phyloP scores from a whole-genome alignment of 805 yeast species.

The Cyberlindnera maritima region DNA sequence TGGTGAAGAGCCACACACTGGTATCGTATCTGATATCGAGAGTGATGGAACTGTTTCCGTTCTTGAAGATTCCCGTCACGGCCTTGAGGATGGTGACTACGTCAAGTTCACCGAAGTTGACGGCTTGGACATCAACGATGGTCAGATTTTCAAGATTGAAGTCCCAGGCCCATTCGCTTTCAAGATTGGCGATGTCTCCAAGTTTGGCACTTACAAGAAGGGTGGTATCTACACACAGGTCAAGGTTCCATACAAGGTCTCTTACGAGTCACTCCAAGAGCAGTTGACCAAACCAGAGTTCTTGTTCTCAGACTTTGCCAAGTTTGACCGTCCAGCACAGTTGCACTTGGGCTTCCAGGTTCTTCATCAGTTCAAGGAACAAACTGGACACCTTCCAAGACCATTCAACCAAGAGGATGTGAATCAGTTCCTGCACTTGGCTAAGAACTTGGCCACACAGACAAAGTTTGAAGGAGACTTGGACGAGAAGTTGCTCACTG shows the following conservation, averaged over 20 bases:
- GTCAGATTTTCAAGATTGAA: slow-evolving; percentile 67
- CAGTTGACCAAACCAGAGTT: slow-evolving; percentile 80
- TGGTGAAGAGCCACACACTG: slow-evolving; percentile 89
- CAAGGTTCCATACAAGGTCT: slow-evolving; percentile 66
- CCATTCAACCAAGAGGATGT: slow-evolving; percentile 79
- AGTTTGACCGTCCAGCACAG: slow-evolving; percentile 88
- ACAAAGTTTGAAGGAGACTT: slow-evolving; percentile 58
- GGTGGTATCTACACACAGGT: slow-evolving; percentile 95
- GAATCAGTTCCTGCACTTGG: slow-evolving; percentile 55
- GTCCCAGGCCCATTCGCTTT: slow-evolving; percentile 96
- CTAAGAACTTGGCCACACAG: slow-evolving; percentile 56
- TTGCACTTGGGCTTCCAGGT: slow-evolving; percentile 92
- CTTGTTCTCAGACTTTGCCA: slow-evolving; percentile 84
- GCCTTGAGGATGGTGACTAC: slow-evolving; percentile 86
- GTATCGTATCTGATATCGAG: slow-evolving; percentile 89
- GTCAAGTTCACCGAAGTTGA: slow-evolving; percentile 85
- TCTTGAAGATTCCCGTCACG: slow-evolving; percentile 90
- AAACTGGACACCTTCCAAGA: slow-evolving; percentile 65
- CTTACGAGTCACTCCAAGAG: slow-evolving; percentile 59
- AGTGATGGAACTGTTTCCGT: slow-evolving; percentile 87
- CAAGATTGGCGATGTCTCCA: slow-evolving; percentile 54
- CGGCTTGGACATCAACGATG: slow-evolving; percentile 79
- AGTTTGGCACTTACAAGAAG: slow-evolving; percentile 63
- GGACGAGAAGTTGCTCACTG: slow-evolving; percentile 63
- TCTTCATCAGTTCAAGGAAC: slow-evolving; percentile 65